Base-by-base conservation (phyloP, 768 basidiomycete species). In the Russula lepida region DNA sequence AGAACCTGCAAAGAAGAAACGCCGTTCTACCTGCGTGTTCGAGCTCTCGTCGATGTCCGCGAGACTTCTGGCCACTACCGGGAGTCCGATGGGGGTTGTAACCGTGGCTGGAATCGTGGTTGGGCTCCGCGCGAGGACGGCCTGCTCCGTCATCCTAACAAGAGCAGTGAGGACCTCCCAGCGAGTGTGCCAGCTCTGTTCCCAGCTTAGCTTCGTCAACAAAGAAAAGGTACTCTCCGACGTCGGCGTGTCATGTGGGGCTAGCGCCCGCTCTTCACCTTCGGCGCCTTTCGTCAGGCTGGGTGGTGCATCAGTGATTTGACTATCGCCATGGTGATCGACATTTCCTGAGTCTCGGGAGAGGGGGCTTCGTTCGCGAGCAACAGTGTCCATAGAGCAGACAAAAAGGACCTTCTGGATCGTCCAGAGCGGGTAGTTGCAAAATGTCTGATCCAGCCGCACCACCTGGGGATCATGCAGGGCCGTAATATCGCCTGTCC, bases 331-430 rank as follows among this genome's bases (percentile, higher is more conserved):
- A 7, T 17, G 21, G 15, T 54, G 28, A n/a, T 52, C 43, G 25
- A n/a, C 41, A 13, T 28, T 41, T n/a, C 23, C 54, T 52, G 52
- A 51, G 8, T 46, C 33, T 30, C 6, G 46, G n/a, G 19, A 2
- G 33, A 21, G 28, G 11, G 32, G 35, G 13, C 9, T 28, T 27
- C 55, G 43, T 28, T 54, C 41, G 12, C 62, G 53, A 27, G 52
- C 43, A 3, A 48, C 47, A 32, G 43, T 49, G 27, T 60, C 79
- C 67, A 88, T 69, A 63, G 84, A 82, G 63, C 79, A 79, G 71
- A 84, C 76, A 75, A 82, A 88, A n/a, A 87, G 65, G 43, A 77
- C 79, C 74, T 88, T 88, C 47, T 76, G 72, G 68, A 88, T 81
- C 21, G 86, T 87, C 81, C 85, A 86, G 50, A 82, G 69, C 4